Evolutionary conservation across 352 stramenopile species (phyloP).

Genomic region (Saprolegnia diclina): DNA sequence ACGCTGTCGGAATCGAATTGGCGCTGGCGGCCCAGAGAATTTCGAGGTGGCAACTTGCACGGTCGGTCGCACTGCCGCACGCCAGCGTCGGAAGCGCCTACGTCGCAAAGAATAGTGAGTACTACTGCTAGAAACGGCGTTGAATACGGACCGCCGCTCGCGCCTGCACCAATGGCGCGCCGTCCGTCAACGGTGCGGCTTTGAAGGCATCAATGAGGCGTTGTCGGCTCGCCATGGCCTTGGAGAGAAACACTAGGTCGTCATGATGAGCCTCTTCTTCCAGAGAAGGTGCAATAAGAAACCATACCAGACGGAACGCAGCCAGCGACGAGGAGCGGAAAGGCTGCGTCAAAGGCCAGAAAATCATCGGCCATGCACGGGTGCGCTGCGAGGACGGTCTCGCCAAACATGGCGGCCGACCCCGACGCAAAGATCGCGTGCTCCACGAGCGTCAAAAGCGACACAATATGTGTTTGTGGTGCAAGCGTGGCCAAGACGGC

Average conservation of each 20-base stretch:
- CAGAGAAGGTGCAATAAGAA: neutral
- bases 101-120: neutral
- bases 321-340: conserved; percentile 15
- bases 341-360: conserved; percentile 8
- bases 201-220: conserved; percentile 6
- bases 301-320: neutral
- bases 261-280: neutral
- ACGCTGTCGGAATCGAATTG: conserved; percentile 24
- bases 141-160: neutral
- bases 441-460: conserved; percentile 7
- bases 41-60: neutral
- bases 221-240: neutral
- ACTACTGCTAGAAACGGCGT: neutral
- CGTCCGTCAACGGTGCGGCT: neutral
- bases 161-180: conserved; percentile 4
- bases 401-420: neutral
- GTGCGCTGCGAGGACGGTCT: neutral
- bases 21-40: conserved; percentile 12
- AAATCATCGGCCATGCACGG: neutral
- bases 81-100: no score
- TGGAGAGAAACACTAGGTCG: conserved; percentile 6
- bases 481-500: neutral
- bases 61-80: neutral
- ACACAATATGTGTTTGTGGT: neutral
- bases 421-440: conserved; percentile 4